Base-by-base conservation (phyloP, 2,329 filamentous ascomycete species). In the Microdochium nivale region DNA sequence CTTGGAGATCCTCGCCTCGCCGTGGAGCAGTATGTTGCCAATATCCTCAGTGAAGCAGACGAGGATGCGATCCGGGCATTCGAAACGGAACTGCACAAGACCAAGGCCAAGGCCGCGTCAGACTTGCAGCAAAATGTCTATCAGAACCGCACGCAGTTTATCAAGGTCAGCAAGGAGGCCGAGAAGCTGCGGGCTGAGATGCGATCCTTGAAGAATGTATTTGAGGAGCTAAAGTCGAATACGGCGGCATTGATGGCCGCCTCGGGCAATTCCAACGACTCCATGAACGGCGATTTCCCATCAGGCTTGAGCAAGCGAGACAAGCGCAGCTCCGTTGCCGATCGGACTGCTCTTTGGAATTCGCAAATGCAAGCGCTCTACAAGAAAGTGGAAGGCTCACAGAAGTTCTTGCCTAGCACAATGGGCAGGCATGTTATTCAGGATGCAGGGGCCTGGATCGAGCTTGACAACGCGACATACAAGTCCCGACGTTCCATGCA, bases 111-210 rank as follows among this genome's bases (percentile, higher is more conserved):
- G 52, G 90, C 90, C 9, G 86, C 87, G 4, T 79, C 83, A 48
- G 91, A 97, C 60, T 76, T 99, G 23, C 92, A 97, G 68, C 89
- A 95, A 64, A 97, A 91, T 69, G 87, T 99, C 49, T 92, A 95
- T 70, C 91, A 96, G 68, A 99, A 99, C 69, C 84, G 94, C 48
- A 95, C 90, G 0, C 94, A 97, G 63, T 99, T 99, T 65, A 97
- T 99, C 76, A 95, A 95, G 70, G 97, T 99, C 68, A 96, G 91
- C 66, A 96, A 97, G 70, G 94, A 99, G 72, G 94, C 95, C 2
- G 94, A 99, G 70, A 96, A 96, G 72, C 81, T 99, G 53, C 97
- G 97, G 71, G 83, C 83, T 51, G 94, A 99, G 68, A 97, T 99
- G 94, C 83, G 89, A 50, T 88, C 88, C 7, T 79, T 99, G 30